A percentile compares a stretch with the other conserved stretches of the same genome.
Conservation (phyloP, 805 yeast species). For the Ogataea polymorpha region DNA sequence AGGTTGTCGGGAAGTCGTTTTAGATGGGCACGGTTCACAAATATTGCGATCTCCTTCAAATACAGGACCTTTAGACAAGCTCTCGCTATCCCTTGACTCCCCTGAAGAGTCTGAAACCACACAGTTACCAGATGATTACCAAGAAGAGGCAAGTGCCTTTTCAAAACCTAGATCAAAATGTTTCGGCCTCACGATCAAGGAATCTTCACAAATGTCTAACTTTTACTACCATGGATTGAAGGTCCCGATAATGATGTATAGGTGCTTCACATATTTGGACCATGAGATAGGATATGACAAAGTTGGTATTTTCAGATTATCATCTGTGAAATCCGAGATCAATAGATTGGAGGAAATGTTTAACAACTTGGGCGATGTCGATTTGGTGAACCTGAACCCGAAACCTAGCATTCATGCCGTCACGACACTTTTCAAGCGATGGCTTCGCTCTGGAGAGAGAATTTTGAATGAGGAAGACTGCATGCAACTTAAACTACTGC, state of each 20-base stretch:
- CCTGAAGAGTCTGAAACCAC: neutral
- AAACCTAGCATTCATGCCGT: conserved; percentile 72
- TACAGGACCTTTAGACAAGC: neutral
- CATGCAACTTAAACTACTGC: conserved; percentile 28
- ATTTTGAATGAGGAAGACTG: conserved; percentile 15
- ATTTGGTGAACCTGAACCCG: conserved; percentile 10
- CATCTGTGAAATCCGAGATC: conserved; percentile 38
- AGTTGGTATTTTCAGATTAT: conserved; percentile 81
- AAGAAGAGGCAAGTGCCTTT: neutral
- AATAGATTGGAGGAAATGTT: conserved; percentile 15
- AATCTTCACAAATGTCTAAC: conserved; percentile 48
- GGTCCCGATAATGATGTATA: conserved; percentile 66
- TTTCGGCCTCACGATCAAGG: conserved; percentile 57
- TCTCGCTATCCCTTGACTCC: neutral
- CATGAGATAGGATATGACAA: conserved; percentile 64
- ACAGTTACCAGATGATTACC: neutral
- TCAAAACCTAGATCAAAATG: conserved; percentile 26
- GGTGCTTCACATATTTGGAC: conserved; percentile 67
- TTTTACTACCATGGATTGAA: conserved; percentile 40
- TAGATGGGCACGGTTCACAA: neutral
- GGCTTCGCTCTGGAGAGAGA: conserved; percentile 51
- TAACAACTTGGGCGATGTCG: conserved; percentile 15
- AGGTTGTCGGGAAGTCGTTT: neutral
- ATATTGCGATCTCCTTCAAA: neutral
- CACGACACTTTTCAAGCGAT: conserved; percentile 76